Evolutionary conservation across 2,329 filamentous ascomycete genomes (phyloP).

Genomic region (Fusarium xylarioides): DNA sequence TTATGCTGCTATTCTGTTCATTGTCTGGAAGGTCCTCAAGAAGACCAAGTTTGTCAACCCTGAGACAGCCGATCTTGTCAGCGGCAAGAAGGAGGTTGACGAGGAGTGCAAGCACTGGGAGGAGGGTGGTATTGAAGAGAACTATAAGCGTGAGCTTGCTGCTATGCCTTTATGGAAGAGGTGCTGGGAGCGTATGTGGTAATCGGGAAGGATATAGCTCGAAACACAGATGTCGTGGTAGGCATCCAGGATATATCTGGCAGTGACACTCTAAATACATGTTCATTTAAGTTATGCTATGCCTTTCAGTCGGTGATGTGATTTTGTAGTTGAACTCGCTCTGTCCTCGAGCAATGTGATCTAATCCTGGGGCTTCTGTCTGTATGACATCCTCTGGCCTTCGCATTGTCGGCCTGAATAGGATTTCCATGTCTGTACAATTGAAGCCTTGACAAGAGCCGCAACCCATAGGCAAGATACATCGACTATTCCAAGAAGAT

Average conservation of each 20-base stretch:
- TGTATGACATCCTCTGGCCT: neutral
- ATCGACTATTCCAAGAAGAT: neutral
- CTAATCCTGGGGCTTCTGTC: neutral
- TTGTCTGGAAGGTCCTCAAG: slow-evolving; percentile 49
- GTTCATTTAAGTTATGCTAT: neutral
- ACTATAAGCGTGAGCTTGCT: slow-evolving; percentile 49
- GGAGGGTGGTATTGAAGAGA: slow-evolving; percentile 57
- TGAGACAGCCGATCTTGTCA: slow-evolving; percentile 43
- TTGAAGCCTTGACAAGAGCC: neutral
- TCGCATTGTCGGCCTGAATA: too few relatives aligned
- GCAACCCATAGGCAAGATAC: neutral
- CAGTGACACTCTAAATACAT: slow-evolving; percentile 2
- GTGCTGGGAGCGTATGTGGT: slow-evolving; percentile 54
- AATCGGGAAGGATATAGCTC: slow-evolving; percentile 7
- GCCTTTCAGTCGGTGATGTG: neutral
- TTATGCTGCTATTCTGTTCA: slow-evolving; percentile 65
- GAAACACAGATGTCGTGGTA: neutral
- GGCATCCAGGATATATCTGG: neutral
- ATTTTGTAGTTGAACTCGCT: neutral
- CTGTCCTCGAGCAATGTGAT: neutral
- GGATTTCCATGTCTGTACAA: neutral
- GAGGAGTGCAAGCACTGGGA: slow-evolving; percentile 59
- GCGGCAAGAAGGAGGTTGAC: slow-evolving; percentile 72
- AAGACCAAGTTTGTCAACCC: slow-evolving; percentile 58
- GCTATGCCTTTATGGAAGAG: slow-evolving; percentile 49